These are phyloP conservation scores for Lignosus rhinocerotis DNA, from an alignment of 1,284 basidiomycete genomes.

Conservation along the genomic window DNA sequence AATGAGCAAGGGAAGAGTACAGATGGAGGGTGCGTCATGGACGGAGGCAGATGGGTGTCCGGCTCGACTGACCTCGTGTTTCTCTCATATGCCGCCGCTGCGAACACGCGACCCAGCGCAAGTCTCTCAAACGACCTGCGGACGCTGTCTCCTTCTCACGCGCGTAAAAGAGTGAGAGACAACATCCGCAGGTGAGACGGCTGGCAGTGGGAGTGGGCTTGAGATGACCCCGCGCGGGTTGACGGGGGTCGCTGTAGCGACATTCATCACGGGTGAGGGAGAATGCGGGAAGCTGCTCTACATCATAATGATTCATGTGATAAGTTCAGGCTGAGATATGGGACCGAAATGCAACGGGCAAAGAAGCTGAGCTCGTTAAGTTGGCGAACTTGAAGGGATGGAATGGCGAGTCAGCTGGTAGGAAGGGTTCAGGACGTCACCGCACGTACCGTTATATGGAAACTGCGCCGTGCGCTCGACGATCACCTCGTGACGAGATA, in stretches of 20 bases:
- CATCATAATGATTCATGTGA: neutral
- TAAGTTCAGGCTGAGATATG: neutral
- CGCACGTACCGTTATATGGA: slow-evolving; percentile 15
- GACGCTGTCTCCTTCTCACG: slow-evolving; percentile 15
- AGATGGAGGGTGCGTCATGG: neutral
- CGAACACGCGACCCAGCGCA: slow-evolving; percentile 20
- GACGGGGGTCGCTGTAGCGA: neutral
- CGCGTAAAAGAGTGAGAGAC: slow-evolving; percentile 13
- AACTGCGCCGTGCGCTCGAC: slow-evolving; percentile 1
- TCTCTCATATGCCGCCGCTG: slow-evolving; percentile 2
- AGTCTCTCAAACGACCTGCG: slow-evolving; percentile 19
- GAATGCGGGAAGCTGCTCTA: neutral
- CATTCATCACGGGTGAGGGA: neutral
- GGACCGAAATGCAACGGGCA: neutral
- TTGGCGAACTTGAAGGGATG: neutral
- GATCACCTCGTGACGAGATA: slow-evolving; percentile 8
- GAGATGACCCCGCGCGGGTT: neutral
- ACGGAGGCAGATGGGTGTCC: neutral
- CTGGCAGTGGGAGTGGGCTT: neutral
- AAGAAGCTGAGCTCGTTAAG: neutral
- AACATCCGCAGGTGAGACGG: neutral
- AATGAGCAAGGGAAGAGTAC: neutral
- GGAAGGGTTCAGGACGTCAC: slow-evolving; percentile 8
- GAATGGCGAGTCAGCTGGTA: slow-evolving; percentile 14
- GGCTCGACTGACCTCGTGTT: slow-evolving; percentile 13